Evolutionary conservation across 306 rosid species (phyloP).

Genomic region (Cucurbita argyrosperma): DNA sequence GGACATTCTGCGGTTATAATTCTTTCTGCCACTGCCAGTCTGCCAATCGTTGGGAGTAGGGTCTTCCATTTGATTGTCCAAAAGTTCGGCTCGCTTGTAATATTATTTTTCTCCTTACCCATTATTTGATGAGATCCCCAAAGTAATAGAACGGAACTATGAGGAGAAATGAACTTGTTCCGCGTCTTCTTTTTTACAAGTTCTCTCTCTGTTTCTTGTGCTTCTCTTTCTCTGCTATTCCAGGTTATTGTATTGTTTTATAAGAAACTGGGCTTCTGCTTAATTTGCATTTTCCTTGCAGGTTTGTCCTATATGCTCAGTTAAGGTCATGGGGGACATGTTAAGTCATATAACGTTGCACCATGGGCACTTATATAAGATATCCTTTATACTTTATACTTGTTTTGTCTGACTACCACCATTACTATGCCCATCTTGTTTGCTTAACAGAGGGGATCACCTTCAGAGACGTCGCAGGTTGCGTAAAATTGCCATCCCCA

Average conservation of each 20-base stretch:
- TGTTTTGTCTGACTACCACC: background rate
- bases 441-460: slow-evolving; percentile 51
- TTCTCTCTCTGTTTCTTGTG: background rate
- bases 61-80: background rate
- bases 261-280: background rate
- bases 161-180: background rate
- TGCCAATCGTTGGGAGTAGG: background rate
- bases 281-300: slow-evolving; percentile 27
- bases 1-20: background rate
- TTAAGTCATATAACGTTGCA: slow-evolving; percentile 82
- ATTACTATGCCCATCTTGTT: background rate
- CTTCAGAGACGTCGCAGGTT: slow-evolving; percentile 79
- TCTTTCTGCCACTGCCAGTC: too few species aligned
- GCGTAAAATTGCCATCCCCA: slow-evolving; percentile 74
- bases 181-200: background rate
- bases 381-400: slow-evolving; percentile 42
- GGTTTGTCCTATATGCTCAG: slow-evolving; percentile 91
- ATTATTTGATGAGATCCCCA: background rate
- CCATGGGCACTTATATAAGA: slow-evolving; percentile 86
- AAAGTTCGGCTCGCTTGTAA: background rate
- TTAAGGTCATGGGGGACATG: slow-evolving; percentile 79
- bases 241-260: background rate
- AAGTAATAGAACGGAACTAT: background rate
- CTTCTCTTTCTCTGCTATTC: background rate
- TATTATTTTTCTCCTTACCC: background rate